Evolutionary conservation across 2,329 filamentous ascomycete genomes (phyloP), one percentile per base, ranked within the genome.

Genomic region (Cladosporium sp.): DNA sequence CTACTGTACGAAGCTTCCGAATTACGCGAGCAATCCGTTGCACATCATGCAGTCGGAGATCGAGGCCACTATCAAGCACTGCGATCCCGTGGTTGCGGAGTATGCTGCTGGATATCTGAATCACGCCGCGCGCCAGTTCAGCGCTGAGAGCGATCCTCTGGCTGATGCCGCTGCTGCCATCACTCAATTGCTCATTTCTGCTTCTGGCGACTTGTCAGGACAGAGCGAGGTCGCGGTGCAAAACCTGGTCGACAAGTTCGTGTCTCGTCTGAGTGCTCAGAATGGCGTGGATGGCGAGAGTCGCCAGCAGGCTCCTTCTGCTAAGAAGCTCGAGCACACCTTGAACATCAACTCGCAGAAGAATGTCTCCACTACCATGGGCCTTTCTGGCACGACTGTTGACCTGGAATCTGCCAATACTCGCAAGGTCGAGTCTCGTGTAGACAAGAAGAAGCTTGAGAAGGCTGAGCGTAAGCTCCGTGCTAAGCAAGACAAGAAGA

Each of bases 391-490:
- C 54, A 90, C 86, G 56, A 87, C 82, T 59, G 91, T 99, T 37
- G 94, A 99, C 70, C 82, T 99, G 24, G 94, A 99, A 75, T 95
- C 93, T 57, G 91, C 92, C 70, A 96, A 95, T 71, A 82, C 85
- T 37, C 84, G 93, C 68, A 97, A 97, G 77, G 90, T 99, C 58
- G 94, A 99, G 78, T 97, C 93, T 68, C 91, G 93, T 72, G 94
- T 99, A 60, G 94, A 99, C 77, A 87, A 88, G 71, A 99, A 97
- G 87, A 99, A 99, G 82, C 86, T 99, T 19, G 94, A 99, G 75
- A 99, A 99, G 78, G 94, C 94, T 1, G 94, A 99, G 77, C 84
- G 90, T 64, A 99, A 99, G 80, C 94, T 99, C 71, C 90, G 91
- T 49, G 92, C 92, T 68, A 99, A 99, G 80, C 94, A 97, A 78